phyloP scores from a whole-genome alignment of 345 rosid species.

The Populus simonii region DNA sequence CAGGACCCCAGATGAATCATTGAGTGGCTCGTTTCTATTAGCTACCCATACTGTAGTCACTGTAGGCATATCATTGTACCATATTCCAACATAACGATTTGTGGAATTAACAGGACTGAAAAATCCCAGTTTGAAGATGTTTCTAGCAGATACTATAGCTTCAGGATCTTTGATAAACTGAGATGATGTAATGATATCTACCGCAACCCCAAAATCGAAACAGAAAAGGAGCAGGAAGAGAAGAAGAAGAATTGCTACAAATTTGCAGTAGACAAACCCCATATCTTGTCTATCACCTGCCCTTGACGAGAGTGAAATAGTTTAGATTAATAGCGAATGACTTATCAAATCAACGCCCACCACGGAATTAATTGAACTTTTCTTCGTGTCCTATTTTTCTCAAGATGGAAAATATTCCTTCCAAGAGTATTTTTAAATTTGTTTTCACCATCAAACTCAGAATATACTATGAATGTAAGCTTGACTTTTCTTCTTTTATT shows the following conservation, averaged over 20 bases:
- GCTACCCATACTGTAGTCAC: slow-evolving; percentile 5
- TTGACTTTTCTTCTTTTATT: too few species aligned
- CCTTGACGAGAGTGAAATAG: neutral
- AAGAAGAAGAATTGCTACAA: neutral
- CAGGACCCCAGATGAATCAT: slow-evolving; percentile 34
- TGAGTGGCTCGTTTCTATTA: slow-evolving; percentile 11
- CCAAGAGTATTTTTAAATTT: too few species aligned
- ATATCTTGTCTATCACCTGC: neutral
- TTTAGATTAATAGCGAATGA: too few species aligned
- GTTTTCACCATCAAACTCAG: too few species aligned
- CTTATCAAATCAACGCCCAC: too few species aligned
- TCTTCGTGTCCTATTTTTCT: too few species aligned
- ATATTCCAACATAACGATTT: slow-evolving; percentile 4
- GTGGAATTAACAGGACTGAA: slow-evolving; percentile 14
- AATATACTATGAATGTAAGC: too few species aligned
- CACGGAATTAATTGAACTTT: too few species aligned
- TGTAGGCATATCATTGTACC: neutral
- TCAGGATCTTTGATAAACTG: slow-evolving; percentile 7
- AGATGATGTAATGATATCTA: neutral
- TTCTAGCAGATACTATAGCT: neutral
- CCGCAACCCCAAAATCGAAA: neutral
- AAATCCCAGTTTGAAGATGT: slow-evolving; percentile 1
- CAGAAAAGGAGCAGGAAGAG: neutral
- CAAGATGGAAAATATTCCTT: too few species aligned
- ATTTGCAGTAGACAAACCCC: neutral